Percentiles rank a stretch among this genome's conserved stretches.
Conservation (phyloP, 768 basidiomycete species). For the Dendrothele bispora region DNA sequence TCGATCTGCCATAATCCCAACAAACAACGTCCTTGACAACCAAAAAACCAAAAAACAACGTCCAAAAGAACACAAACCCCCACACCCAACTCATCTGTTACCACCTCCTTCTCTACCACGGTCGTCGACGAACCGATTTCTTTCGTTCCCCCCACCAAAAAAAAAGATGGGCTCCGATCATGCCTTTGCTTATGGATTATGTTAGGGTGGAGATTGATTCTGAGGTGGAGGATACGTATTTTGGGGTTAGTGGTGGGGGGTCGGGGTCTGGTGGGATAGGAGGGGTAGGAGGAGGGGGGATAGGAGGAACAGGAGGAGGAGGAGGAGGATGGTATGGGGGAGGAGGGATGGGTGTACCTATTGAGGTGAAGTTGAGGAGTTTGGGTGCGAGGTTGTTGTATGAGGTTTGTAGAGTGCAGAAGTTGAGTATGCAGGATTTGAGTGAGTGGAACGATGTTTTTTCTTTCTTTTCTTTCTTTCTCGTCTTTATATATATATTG, state of each 20-base stretch:
- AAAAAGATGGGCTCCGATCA: slow-evolving; percentile 79
- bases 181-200: slow-evolving; percentile 85
- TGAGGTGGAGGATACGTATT: slow-evolving; percentile 63
- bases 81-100: slow-evolving; percentile 81
- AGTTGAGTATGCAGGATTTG: slow-evolving; percentile 74
- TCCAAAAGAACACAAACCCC: slow-evolving; percentile 74
- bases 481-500: too few relatives aligned
- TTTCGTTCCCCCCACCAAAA: slow-evolving; percentile 59
- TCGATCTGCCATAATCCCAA: too few relatives aligned
- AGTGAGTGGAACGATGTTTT: slow-evolving; percentile 55
- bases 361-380: slow-evolving; percentile 79
- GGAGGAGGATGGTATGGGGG: too few relatives aligned
- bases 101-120: slow-evolving; percentile 73
- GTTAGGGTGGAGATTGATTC: slow-evolving; percentile 79
- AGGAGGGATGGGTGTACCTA: slow-evolving; percentile 57
- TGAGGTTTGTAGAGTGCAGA: slow-evolving; percentile 91
- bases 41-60: too few relatives aligned
- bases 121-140: slow-evolving; percentile 65
- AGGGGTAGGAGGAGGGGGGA: too few relatives aligned
- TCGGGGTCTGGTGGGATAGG: slow-evolving; percentile 34
- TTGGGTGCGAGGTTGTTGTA: slow-evolving; percentile 79
- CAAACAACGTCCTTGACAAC: too few relatives aligned
- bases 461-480: too few relatives aligned
- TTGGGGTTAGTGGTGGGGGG: slow-evolving; percentile 40
- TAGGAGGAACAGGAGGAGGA: too few relatives aligned